A percentile compares a stretch with the other conserved stretches of the same genome.
Conservation (phyloP, 1,284 basidiomycete genomes). For the Austroboletus rostrupii region DNA sequence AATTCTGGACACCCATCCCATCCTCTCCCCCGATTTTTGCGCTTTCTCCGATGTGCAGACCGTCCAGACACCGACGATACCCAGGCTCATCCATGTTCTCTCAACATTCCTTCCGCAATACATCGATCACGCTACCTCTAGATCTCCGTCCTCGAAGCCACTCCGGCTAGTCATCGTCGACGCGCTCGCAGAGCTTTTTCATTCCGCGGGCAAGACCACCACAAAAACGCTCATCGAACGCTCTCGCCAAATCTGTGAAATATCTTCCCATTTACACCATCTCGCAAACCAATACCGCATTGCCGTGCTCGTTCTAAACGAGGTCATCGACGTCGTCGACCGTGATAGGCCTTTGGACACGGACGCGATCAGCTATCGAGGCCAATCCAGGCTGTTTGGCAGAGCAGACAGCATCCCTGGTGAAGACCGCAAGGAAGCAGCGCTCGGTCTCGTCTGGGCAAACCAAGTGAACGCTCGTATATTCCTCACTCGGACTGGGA, state of each 20-base stretch:
- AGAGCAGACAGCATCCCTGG: slow-evolving; percentile 54
- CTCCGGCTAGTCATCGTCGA: slow-evolving; percentile 77
- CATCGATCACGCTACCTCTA: slow-evolving; percentile 36
- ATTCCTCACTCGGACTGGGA: slow-evolving; percentile 74
- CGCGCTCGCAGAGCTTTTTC: slow-evolving; percentile 78
- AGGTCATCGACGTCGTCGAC: slow-evolving; percentile 76
- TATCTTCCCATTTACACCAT: slow-evolving; percentile 64
- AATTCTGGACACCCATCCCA: slow-evolving; percentile 49
- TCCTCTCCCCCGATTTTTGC: slow-evolving; percentile 43
- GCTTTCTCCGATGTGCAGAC: slow-evolving; percentile 69
- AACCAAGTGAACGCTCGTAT: slow-evolving; percentile 84
- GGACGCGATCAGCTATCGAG: slow-evolving; percentile 48
- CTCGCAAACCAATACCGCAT: slow-evolving; percentile 62
- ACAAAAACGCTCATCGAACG: slow-evolving; percentile 63
- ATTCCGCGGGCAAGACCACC: slow-evolving; percentile 52
- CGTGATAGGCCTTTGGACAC: slow-evolving; percentile 24
- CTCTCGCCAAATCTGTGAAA: slow-evolving; percentile 61
- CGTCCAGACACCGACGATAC: slow-evolving; percentile 53
- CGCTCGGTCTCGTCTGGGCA: slow-evolving; percentile 86
- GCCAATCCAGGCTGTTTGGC: slow-evolving; percentile 76
- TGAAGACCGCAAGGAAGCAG: slow-evolving; percentile 70
- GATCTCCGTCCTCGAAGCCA: slow-evolving; percentile 40
- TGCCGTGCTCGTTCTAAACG: slow-evolving; percentile 81
- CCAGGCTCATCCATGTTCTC: slow-evolving; percentile 67
- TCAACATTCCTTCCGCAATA: slow-evolving; percentile 59